phyloP scores from a whole-genome alignment of 768 basidiomycete genomes.

The Myochromella boudieri region DNA sequence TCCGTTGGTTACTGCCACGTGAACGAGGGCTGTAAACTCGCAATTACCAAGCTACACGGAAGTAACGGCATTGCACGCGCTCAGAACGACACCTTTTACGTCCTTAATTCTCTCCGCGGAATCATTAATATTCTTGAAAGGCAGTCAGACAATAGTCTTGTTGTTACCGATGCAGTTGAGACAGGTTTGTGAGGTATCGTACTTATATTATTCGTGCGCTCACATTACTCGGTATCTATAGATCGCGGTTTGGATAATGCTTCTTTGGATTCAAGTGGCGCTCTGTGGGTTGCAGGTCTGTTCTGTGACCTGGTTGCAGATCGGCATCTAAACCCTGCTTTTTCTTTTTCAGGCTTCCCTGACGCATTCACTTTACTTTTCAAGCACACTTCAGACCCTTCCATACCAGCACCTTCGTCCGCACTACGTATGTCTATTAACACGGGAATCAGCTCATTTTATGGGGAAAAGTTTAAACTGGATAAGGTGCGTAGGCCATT shows the following conservation, averaged over 20 bases:
- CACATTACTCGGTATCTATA: constrained; percentile 18
- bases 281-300: constrained; percentile 61
- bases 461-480: constrained; percentile 57
- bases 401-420: constrained; percentile 42
- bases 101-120: constrained; percentile 45
- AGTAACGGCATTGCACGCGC: constrained; percentile 65
- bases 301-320: background rate
- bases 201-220: background rate
- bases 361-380: constrained; percentile 29
- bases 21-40: constrained; percentile 60
- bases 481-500: constrained; percentile 48
- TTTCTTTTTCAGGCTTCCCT: constrained; percentile 39
- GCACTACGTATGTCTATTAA: constrained; percentile 56
- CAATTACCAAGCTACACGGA: constrained; percentile 45
- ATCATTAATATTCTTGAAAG: constrained; percentile 53
- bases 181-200: constrained; percentile 39
- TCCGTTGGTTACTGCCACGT: constrained; percentile 68
- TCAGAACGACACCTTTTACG: constrained; percentile 64
- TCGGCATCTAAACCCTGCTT: too few species aligned
- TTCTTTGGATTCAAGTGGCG: constrained; percentile 56
- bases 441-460: constrained; percentile 48
- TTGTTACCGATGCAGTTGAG: constrained; percentile 49
- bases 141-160: constrained; percentile 58
- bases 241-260: constrained; percentile 63
- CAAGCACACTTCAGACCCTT: constrained; percentile 44